Percentiles rank a stretch among this genome's conserved stretches.
Evolutionary conservation across 257 asterid genomes (phyloP).

Genomic region (Echites panduratus): DNA sequence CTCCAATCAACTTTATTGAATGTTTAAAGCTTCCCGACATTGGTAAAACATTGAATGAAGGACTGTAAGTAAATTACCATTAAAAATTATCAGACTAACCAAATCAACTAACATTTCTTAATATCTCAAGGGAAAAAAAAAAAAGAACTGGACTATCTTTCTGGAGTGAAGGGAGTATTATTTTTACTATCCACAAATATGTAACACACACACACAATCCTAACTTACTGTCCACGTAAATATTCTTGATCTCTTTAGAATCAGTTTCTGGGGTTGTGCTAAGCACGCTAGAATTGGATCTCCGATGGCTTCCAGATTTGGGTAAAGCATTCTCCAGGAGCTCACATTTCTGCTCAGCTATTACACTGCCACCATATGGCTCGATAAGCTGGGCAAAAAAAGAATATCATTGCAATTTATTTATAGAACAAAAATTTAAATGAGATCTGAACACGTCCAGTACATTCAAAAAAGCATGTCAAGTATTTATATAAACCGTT

Average conservation of each 20-base stretch:
- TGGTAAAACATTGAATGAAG: too few species aligned
- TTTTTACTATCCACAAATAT: neutral
- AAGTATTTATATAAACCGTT: constrained; percentile 2
- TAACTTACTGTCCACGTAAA: constrained; percentile 87
- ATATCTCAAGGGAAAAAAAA: too few species aligned
- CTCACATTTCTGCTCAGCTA: constrained; percentile 43
- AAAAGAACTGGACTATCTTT: too few species aligned
- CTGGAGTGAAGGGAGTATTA: neutral
- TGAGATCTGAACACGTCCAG: neutral
- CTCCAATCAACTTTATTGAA: too few species aligned
- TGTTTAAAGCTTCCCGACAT: too few species aligned
- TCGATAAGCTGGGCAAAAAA: constrained; percentile 26
- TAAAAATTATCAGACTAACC: too few species aligned
- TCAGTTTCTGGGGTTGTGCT: constrained; percentile 60
- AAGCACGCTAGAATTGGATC: constrained; percentile 48
- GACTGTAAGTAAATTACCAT: too few species aligned
- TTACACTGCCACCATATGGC: constrained; percentile 48
- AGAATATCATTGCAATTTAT: neutral
- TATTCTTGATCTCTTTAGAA: constrained; percentile 84
- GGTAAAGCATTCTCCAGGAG: constrained; percentile 39
- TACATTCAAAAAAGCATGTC: neutral
- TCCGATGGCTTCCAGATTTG: constrained; percentile 51
- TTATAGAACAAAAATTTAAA: neutral
- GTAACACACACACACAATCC: constrained; percentile 11
- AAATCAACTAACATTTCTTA: too few species aligned